These are phyloP conservation scores for Ulota crispa DNA, from an alignment of 225 moss, liverwort and hornwort species.

Conservation along the genomic window DNA sequence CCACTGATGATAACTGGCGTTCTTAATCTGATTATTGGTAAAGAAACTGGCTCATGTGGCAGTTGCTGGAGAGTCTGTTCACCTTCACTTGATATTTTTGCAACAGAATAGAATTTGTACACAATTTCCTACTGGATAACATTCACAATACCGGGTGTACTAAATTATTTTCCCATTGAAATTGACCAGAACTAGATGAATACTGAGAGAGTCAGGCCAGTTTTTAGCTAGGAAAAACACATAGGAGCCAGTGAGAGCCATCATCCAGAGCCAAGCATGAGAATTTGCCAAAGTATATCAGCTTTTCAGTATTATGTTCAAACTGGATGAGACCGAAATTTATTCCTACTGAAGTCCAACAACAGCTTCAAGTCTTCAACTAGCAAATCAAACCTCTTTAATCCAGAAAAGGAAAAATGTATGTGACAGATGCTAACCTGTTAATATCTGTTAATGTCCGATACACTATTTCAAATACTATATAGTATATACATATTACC, in stretches of 20 bases:
- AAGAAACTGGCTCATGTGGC: not conserved
- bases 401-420: not conserved
- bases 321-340: not conserved
- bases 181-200: not conserved
- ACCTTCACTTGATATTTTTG: not conserved
- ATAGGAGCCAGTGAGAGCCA: not conserved
- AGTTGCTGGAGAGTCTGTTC: not conserved
- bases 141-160: too few species aligned
- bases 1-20: too few species aligned
- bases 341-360: not conserved
- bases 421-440: not conserved
- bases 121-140: too few species aligned
- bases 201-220: not conserved
- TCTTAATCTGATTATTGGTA: not conserved
- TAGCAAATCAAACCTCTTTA: not conserved
- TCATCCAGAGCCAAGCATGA: not conserved
- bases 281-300: not conserved
- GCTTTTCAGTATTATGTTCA: not conserved
- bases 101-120: too few species aligned
- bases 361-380: too few species aligned
- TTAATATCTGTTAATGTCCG: too few species aligned
- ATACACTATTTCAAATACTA: too few species aligned
- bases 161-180: too few species aligned
- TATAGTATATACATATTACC: too few species aligned
- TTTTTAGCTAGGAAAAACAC: too few species aligned